These are phyloP conservation scores for Themeda triandra DNA, from an alignment of 176 grass and related monocot genomes.

Conservation along the genomic window DNA sequence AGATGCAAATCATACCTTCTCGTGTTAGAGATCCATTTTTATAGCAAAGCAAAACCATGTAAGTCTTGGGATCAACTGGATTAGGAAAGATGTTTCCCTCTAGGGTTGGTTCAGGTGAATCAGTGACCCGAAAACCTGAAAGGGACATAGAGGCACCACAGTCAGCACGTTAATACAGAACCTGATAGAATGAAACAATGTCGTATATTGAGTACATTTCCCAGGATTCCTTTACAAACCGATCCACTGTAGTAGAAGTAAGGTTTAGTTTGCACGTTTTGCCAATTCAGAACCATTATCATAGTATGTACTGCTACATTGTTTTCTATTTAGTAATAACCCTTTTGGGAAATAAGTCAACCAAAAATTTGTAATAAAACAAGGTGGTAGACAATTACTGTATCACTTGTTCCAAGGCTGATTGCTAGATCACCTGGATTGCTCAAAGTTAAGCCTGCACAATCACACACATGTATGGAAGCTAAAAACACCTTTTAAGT, in stretches of 20 bases:
- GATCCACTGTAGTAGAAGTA: no score
- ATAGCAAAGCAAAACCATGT: conserved; percentile 77
- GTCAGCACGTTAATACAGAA: not conserved
- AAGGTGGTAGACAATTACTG: conserved; percentile 54
- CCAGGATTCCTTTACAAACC: not conserved
- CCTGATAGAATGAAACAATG: not conserved
- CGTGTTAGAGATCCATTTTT: conserved; percentile 81
- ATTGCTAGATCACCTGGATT: conserved; percentile 87
- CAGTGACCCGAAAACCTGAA: conserved; percentile 67
- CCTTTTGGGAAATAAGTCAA: not conserved
- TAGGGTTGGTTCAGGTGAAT: conserved; percentile 36
- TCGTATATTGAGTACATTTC: not conserved
- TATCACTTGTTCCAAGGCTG: conserved; percentile 93
- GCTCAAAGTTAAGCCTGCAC: conserved; percentile 67
- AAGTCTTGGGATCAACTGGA: not conserved
- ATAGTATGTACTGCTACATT: not conserved
- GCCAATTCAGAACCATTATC: not conserved
- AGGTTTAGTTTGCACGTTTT: not conserved
- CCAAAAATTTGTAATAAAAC: not conserved
- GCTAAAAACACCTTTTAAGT: not conserved
- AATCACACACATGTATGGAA: not conserved
- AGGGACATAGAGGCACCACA: conserved; percentile 2
- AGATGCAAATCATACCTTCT: conserved; percentile 44
- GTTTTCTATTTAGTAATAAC: not conserved
- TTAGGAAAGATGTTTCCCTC: conserved; percentile 59